Conservation (phyloP, 1,284 basidiomycete genomes). For the Trametes polyzona region DNA sequence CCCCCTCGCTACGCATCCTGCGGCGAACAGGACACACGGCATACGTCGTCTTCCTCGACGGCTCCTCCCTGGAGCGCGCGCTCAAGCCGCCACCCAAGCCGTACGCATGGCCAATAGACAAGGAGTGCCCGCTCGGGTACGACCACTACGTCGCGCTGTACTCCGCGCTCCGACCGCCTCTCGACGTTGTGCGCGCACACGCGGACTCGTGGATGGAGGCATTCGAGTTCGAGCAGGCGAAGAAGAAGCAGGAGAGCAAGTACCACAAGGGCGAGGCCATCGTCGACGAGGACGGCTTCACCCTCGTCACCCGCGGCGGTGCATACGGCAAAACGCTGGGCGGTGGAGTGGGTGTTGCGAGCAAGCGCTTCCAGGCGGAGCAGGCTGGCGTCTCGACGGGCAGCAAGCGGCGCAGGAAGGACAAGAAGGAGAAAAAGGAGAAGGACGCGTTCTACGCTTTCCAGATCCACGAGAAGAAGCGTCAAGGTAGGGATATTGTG, state of each 20-base stretch:
- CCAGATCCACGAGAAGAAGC: conserved; percentile 86
- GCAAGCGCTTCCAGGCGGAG: conserved; percentile 58
- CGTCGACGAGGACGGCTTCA: conserved; percentile 92
- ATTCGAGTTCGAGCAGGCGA: conserved; percentile 74
- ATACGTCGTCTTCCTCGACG: conserved; percentile 81
- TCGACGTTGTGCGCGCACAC: conserved; percentile 71
- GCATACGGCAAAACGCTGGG: conserved; percentile 86
- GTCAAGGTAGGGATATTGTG: conserved; percentile 63
- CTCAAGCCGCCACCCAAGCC: conserved; percentile 50
- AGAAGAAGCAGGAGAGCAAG: conserved; percentile 64
- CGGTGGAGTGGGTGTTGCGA: conserved; percentile 80
- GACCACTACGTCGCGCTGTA: conserved; percentile 71
- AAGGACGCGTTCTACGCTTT: conserved; percentile 86
- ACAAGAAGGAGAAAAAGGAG: conserved; percentile 72
- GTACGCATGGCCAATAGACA: conserved; percentile 61
- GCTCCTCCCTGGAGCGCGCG: conserved; percentile 68
- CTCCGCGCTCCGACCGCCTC: conserved; percentile 67
- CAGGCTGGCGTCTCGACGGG: conserved; percentile 17
- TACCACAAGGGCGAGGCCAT: conserved; percentile 82
- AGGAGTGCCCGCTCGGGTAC: conserved; percentile 65
- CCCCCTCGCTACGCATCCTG: conserved; percentile 55
- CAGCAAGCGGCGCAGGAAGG: conserved; percentile 39
- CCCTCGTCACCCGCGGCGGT: conserved; percentile 85
- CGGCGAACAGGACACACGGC: conserved; percentile 68
- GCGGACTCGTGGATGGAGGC: conserved; percentile 77